Percentiles rank a stretch among this genome's conserved stretches.
These are phyloP conservation scores for Isabelozyma pseudorhagii DNA, from an alignment of 805 yeast genomes.

Conservation along the genomic window DNA sequence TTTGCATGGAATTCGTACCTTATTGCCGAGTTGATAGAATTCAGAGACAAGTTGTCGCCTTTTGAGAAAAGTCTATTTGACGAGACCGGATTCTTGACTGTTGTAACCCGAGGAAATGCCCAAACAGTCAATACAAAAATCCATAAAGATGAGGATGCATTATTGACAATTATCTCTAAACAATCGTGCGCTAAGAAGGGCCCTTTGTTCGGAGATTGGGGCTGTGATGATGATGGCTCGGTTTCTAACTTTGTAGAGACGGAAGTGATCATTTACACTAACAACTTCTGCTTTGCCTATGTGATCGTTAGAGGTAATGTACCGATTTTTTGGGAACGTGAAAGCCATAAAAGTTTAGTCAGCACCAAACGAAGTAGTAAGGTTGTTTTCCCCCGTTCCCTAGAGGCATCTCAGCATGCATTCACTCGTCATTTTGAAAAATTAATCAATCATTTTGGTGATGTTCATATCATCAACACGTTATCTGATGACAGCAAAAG, in stretches of 20 bases:
- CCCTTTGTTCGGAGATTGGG: conserved; percentile 53
- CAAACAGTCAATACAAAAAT: conserved; percentile 38
- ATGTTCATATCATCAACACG: conserved; percentile 48
- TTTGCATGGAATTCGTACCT: conserved; percentile 53
- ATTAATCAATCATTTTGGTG: conserved; percentile 46
- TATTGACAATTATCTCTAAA: conserved; percentile 49
- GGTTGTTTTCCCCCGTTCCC: conserved; percentile 46
- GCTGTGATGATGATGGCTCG: conserved; percentile 55
- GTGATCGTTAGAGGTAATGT: conserved; percentile 51
- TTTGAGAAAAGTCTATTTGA: conserved; percentile 43
- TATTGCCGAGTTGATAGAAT: conserved; percentile 43
- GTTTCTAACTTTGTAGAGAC: conserved; percentile 52
- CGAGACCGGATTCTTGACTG: conserved; percentile 42
- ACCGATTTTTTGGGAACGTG: conserved; percentile 55
- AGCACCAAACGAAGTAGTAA: conserved; percentile 36
- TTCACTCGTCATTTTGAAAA: conserved; percentile 48
- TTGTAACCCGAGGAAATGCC: conserved; percentile 52
- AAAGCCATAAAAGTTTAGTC: conserved; percentile 32
- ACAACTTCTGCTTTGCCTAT: conserved; percentile 40
- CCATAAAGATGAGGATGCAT: conserved; percentile 27
- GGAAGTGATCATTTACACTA: conserved; percentile 45
- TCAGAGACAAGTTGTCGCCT: conserved; percentile 40
- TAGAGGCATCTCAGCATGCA: conserved; percentile 53
- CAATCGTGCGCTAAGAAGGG: conserved; percentile 49
- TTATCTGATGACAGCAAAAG: conserved; percentile 37